Conservation (phyloP, 257 asterid genomes). For the Euphrasia confusa region DNA sequence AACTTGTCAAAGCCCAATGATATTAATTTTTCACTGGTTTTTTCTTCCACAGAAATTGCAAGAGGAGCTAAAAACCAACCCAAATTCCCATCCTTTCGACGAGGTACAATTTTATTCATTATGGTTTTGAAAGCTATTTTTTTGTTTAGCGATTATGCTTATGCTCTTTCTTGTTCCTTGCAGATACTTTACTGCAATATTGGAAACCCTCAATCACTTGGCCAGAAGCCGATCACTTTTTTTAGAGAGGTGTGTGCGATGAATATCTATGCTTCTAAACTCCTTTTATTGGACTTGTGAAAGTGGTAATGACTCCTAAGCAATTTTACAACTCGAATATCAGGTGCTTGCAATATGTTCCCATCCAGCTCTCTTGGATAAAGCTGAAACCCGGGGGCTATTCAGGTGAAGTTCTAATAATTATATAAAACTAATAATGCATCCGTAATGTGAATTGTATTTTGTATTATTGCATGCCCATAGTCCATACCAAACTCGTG, state of each 20-base stretch:
- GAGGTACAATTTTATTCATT: conserved; percentile 28
- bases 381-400: conserved; percentile 71
- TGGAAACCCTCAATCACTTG: conserved; percentile 94
- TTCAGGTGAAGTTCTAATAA: conserved; percentile 50
- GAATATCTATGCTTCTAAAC: too few relatives aligned
- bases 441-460: background rate
- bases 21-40: background rate
- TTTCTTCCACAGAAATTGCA: conserved; percentile 33
- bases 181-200: conserved; percentile 94
- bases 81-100: conserved; percentile 38
- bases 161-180: conserved; percentile 1
- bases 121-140: background rate
- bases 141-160: background rate
- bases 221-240: conserved; percentile 93
- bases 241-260: conserved; percentile 70
- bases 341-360: conserved; percentile 96
- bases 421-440: too few relatives aligned
- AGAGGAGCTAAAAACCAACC: conserved; percentile 35
- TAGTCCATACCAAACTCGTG: too few relatives aligned
- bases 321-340: background rate
- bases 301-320: conserved; percentile 1
- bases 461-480: background rate
- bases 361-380: conserved; percentile 87
- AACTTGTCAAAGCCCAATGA: background rate
- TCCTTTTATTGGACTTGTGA: background rate